These are phyloP conservation scores for Chlamydomonas urium DNA, from an alignment of 139 green algal genomes.

Conservation along the genomic window DNA sequence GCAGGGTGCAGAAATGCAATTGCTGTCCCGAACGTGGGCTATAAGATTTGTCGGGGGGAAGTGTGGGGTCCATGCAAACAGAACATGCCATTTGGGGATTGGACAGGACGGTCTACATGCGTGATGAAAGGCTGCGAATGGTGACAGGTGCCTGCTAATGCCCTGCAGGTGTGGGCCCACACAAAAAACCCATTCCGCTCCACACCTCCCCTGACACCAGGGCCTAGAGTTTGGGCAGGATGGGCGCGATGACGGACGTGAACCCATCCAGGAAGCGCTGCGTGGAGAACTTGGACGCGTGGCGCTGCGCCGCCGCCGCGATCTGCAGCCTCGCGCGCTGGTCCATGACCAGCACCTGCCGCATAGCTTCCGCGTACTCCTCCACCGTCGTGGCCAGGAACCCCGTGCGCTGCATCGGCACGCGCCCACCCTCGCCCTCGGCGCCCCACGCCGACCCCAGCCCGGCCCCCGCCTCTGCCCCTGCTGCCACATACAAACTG, in stretches of 20 bases:
- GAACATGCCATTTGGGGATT: too few species aligned
- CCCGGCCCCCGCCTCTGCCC: neutral
- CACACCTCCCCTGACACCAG: too few species aligned
- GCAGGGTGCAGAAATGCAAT: too few species aligned
- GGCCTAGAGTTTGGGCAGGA: too few species aligned
- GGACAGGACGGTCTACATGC: too few species aligned
- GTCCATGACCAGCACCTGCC: slow-evolving; percentile 69
- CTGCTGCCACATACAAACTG: neutral
- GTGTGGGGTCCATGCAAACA: too few species aligned
- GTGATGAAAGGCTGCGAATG: too few species aligned
- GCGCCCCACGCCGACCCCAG: neutral
- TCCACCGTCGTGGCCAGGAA: slow-evolving; percentile 61
- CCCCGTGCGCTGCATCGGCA: slow-evolving; percentile 40
- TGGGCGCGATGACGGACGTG: slow-evolving; percentile 25
- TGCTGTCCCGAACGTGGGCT: too few species aligned
- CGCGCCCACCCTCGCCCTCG: neutral
- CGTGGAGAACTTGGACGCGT: slow-evolving; percentile 47
- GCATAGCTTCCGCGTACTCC: slow-evolving; percentile 73
- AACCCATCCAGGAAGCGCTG: slow-evolving; percentile 53
- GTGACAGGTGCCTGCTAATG: too few species aligned
- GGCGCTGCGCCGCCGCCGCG: slow-evolving; percentile 58
- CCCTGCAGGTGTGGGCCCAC: too few species aligned
- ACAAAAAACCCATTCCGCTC: too few species aligned
- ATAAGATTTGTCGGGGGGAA: too few species aligned
- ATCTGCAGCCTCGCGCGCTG: slow-evolving; percentile 60